phyloP scores from a whole-genome alignment of 1,284 basidiomycete genomes.

The Leccinum angustisporum region DNA sequence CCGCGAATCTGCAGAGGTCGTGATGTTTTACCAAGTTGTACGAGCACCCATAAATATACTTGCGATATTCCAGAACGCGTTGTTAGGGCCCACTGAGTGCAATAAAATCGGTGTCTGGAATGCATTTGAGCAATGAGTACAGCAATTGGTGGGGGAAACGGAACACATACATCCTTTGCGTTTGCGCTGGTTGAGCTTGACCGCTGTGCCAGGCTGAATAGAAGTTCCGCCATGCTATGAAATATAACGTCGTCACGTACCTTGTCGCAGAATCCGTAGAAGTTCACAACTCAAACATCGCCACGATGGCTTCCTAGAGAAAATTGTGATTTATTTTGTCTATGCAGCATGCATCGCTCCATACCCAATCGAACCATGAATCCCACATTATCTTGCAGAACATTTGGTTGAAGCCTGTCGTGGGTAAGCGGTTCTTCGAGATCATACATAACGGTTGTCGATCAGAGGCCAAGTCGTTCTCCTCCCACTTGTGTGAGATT shows the following conservation, averaged over 20 bases:
- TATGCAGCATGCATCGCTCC: background rate
- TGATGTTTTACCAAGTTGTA: background rate
- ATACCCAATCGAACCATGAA: background rate
- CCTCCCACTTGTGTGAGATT: conserved; percentile 18
- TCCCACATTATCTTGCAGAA: background rate
- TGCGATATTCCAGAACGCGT: background rate
- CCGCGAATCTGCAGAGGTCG: background rate
- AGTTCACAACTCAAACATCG: background rate
- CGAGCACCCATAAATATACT: background rate
- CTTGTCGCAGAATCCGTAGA: background rate
- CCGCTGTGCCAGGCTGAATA: background rate
- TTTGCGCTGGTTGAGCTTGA: background rate
- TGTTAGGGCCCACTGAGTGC: background rate
- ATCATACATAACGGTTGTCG: conserved; percentile 7
- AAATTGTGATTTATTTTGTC: background rate
- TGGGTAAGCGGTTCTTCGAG: conserved; percentile 6
- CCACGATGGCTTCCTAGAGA: background rate
- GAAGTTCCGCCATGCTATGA: background rate
- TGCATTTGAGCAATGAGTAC: background rate
- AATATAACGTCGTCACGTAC: background rate
- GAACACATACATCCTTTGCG: background rate
- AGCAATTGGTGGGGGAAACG: background rate
- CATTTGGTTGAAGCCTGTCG: background rate
- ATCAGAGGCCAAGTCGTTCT: conserved; percentile 5
- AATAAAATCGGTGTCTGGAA: background rate